phyloP scores from a whole-genome alignment of 768 basidiomycete genomes.

The Omphalotus guepiniiformis region DNA sequence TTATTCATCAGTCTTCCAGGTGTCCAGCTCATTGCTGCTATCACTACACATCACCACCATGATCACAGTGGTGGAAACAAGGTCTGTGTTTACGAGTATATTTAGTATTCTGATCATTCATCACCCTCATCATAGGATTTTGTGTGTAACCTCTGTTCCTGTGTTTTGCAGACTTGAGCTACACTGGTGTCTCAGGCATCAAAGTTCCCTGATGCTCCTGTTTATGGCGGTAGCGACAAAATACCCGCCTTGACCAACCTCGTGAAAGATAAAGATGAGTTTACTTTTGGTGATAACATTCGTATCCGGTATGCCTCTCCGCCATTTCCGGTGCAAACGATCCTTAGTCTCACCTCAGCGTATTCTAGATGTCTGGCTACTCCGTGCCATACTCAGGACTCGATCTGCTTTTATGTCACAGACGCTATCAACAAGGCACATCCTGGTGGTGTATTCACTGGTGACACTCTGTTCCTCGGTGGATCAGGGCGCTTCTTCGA shows the following conservation, averaged over 20 bases:
- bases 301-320: constrained; percentile 45
- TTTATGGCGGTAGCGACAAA: constrained; percentile 80
- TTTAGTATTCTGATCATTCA: background rate
- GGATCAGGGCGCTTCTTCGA: constrained; percentile 97
- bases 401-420: constrained; percentile 86
- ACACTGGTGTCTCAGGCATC: constrained; percentile 28
- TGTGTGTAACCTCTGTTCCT: constrained; percentile 31
- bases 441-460: constrained; percentile 85
- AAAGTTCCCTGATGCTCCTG: constrained; percentile 43
- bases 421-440: constrained; percentile 41
- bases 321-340: background rate
- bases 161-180: background rate
- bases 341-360: background rate
- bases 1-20: constrained; percentile 9
- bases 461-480: constrained; percentile 86
- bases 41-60: constrained; percentile 91
- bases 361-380: constrained; percentile 69
- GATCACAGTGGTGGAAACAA: constrained; percentile 54
- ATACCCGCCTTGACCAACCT: constrained; percentile 63
- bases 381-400: constrained; percentile 95
- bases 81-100: background rate
- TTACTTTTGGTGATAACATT: constrained; percentile 65
- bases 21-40: constrained; percentile 62
- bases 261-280: constrained; percentile 79
- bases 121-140: constrained; percentile 36